Conservation (phyloP, 2,329 filamentous ascomycete genomes). For the Aspergillus vadensis region DNA sequence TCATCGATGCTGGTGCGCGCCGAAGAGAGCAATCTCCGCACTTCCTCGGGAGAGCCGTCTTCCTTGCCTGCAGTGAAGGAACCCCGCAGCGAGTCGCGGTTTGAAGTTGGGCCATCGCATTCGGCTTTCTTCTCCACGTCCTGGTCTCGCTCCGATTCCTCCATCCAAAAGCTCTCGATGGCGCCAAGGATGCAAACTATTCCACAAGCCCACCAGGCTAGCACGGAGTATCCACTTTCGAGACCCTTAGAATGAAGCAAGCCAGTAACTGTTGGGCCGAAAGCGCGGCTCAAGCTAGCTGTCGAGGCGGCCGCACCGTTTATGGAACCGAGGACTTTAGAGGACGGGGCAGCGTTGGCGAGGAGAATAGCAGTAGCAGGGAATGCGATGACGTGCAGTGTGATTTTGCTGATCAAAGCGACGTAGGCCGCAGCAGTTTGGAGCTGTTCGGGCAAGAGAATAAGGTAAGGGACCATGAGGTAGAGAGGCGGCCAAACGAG, state of each 20-base stretch:
- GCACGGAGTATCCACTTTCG: conserved; percentile 76
- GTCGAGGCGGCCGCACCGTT: conserved; percentile 91
- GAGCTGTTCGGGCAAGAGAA: conserved; percentile 72
- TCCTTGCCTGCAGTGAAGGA: conserved; percentile 26
- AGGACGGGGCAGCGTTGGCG: conserved; percentile 82
- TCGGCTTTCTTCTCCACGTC: conserved; percentile 44
- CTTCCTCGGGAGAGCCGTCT: conserved; percentile 33
- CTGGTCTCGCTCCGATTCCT: conserved; percentile 57
- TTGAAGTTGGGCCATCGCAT: conserved; percentile 31
- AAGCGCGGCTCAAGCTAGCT: conserved; percentile 82
- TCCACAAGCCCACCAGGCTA: conserved; percentile 92
- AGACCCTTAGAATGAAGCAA: conserved; percentile 80
- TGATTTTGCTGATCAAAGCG: conserved; percentile 87
- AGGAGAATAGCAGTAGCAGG: conserved; percentile 87
- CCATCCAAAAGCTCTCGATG: conserved; percentile 73
- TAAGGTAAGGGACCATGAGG: conserved; percentile 82
- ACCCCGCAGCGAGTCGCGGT: conserved; percentile 27
- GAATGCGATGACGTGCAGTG: conserved; percentile 86
- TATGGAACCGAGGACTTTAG: conserved; percentile 82
- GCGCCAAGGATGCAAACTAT: conserved; percentile 74
- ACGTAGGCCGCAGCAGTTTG: conserved; percentile 75
- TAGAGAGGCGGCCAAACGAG: conserved; percentile 86
- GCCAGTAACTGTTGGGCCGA: conserved; percentile 86
- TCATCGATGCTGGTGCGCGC: conserved; percentile 40
- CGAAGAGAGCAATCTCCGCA: conserved; percentile 38